Percentiles rank a stretch among this genome's conserved stretches.
These are phyloP conservation scores for Epichloe elymi DNA, from an alignment of 2,329 filamentous ascomycete genomes.

Conservation along the genomic window DNA sequence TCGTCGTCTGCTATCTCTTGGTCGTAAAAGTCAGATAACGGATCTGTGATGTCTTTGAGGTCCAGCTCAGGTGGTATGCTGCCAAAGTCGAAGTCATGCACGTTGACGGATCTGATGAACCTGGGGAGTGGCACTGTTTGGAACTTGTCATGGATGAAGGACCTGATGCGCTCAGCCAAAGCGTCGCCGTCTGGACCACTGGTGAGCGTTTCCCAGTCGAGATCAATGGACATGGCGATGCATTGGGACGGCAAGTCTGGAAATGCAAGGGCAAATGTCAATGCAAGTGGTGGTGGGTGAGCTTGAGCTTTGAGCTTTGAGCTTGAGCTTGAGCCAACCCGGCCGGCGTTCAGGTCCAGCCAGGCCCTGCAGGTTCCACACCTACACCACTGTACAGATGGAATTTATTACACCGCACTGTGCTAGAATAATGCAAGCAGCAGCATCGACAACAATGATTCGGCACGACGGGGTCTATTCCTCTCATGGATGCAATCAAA, in stretches of 20 bases:
- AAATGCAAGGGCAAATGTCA: too few species aligned
- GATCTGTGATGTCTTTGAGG: conserved; percentile 94
- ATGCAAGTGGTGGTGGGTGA: background rate
- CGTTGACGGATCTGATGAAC: conserved; percentile 92
- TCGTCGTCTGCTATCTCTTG: conserved; percentile 48
- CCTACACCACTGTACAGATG: background rate
- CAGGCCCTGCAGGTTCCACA: background rate
- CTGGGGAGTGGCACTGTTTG: conserved; percentile 82
- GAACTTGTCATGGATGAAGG: conserved; percentile 92
- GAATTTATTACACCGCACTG: too few species aligned
- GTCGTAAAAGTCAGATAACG: conserved; percentile 92
- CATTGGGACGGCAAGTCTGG: background rate
- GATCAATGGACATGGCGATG: conserved; percentile 77
- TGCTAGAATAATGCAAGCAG: too few species aligned
- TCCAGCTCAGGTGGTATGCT: conserved; percentile 70
- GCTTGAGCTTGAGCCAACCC: too few species aligned
- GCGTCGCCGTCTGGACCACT: conserved; percentile 75
- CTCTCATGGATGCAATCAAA: too few species aligned
- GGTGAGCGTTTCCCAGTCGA: conserved; percentile 91
- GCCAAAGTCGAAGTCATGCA: conserved; percentile 90
- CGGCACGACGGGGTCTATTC: too few species aligned
- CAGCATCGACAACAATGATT: too few species aligned
- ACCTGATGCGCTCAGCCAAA: conserved; percentile 74
- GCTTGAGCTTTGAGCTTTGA: background rate
- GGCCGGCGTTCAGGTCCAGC: background rate